Evolutionary conservation across 495 filamentous ascomycete species (phyloP).

Genomic region (Tuber calosporum): DNA sequence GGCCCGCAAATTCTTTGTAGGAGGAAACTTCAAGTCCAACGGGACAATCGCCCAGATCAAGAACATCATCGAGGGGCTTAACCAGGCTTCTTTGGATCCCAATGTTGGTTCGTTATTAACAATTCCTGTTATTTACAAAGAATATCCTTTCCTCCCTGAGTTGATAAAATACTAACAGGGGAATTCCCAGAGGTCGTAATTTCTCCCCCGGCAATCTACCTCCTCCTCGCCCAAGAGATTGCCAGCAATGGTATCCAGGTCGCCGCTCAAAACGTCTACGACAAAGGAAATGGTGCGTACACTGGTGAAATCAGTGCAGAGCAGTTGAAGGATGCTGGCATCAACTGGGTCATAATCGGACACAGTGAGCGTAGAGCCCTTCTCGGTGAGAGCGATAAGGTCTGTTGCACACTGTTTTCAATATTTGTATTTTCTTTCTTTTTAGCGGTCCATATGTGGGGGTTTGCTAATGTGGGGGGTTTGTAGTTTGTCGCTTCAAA

Average conservation of each 20-base stretch:
- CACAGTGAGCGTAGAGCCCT: constrained; percentile 89
- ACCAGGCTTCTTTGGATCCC: constrained; percentile 63
- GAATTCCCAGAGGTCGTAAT: constrained; percentile 72
- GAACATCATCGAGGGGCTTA: constrained; percentile 78
- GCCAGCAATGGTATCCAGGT: constrained; percentile 57
- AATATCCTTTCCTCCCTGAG: background rate
- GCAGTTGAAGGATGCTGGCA: constrained; percentile 78
- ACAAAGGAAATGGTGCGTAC: constrained; percentile 94
- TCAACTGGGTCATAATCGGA: constrained; percentile 83
- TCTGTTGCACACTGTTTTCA: background rate
- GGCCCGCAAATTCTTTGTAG: constrained; percentile 95
- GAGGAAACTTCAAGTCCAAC: constrained; percentile 99
- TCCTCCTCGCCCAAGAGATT: constrained; percentile 71
- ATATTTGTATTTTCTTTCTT: background rate
- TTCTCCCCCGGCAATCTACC: constrained; percentile 82
- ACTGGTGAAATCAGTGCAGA: constrained; percentile 90
- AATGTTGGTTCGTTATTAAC: constrained; percentile 53
- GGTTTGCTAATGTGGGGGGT: constrained; percentile 27
- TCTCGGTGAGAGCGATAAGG: constrained; percentile 69
- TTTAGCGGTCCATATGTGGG: background rate
- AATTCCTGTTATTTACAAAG: constrained; percentile 15
- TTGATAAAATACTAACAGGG: constrained; percentile 18
- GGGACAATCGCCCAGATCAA: constrained; percentile 79
- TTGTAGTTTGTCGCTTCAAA: constrained; percentile 71
- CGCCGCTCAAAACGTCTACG: constrained; percentile 89